Conservation (phyloP, 2,329 filamentous ascomycete genomes). For the Paecilomyces formosus region DNA sequence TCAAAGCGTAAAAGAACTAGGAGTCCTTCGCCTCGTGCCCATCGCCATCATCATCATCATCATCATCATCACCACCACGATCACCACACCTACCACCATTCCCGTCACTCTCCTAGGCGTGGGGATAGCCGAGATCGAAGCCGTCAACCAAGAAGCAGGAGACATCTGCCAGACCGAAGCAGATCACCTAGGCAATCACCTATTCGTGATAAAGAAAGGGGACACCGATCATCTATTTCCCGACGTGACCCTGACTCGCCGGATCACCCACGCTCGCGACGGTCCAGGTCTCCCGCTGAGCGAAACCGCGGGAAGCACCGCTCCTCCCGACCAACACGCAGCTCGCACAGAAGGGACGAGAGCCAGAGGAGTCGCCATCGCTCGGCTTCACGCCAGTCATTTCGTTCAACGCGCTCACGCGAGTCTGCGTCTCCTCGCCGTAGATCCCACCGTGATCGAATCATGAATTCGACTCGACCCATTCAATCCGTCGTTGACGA, state of each 20-base stretch:
- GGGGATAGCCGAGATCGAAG: conserved; percentile 32
- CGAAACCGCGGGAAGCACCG: conserved; percentile 17
- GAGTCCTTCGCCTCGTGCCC: conserved; percentile 30
- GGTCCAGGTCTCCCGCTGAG: conserved; percentile 23
- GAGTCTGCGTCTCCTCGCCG: conserved; percentile 18
- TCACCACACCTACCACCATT: conserved; percentile 13
- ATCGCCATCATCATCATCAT: conserved; percentile 17
- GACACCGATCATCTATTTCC: conserved; percentile 19
- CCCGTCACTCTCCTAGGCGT: conserved; percentile 16
- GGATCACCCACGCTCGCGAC: conserved; percentile 15
- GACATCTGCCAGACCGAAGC: conserved; percentile 25
- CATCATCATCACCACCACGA: conserved; percentile 9
- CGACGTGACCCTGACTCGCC: conserved; percentile 17
- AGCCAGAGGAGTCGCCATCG: conserved; percentile 20
- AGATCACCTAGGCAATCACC: conserved; percentile 25
- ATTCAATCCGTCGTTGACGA: conserved; percentile 21
- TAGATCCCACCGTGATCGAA: conserved; percentile 12
- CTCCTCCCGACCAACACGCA: conserved; percentile 21
- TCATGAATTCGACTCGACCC: conserved; percentile 21
- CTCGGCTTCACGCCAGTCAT: conserved; percentile 28
- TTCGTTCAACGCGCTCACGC: conserved; percentile 23
- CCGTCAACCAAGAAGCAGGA: conserved; percentile 26
- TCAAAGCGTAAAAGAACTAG: conserved; percentile 34
- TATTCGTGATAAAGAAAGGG: conserved; percentile 25
- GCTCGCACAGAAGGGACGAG: conserved; percentile 18